Evolutionary conservation across 352 stramenopile species (phyloP).

Genomic region (Stramenopiles sp.): DNA sequence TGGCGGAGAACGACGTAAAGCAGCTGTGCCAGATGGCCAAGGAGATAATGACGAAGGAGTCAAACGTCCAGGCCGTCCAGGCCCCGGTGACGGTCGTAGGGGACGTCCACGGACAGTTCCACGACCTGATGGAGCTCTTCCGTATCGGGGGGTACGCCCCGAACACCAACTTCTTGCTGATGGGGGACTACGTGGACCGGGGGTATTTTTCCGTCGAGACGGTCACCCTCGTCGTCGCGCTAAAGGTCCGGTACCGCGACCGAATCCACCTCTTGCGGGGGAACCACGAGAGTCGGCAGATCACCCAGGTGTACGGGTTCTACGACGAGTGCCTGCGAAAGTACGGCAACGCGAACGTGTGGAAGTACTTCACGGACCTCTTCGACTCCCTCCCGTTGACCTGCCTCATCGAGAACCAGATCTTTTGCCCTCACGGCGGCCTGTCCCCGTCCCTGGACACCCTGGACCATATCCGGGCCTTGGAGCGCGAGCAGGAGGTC

Average conservation of each 20-base stretch:
- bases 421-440: conserved; percentile 60
- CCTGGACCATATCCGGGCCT: conserved; percentile 73
- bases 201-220: conserved; percentile 90
- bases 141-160: conserved; percentile 89
- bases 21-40: conserved; percentile 79
- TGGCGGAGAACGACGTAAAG: conserved; percentile 85
- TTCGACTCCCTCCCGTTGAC: conserved; percentile 89
- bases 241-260: conserved; percentile 81
- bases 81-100: conserved; percentile 90
- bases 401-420: conserved; percentile 76
- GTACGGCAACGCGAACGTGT: conserved; percentile 96
- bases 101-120: conserved; percentile 99
- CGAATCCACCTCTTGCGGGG: conserved; percentile 63
- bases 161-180: conserved; percentile 91
- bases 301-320: conserved; percentile 90
- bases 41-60: conserved; percentile 86
- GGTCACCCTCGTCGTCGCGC: conserved; percentile 62
- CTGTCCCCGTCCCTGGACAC: conserved; percentile 61
- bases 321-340: conserved; percentile 93
- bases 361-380: conserved; percentile 88
- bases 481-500: conserved; percentile 82
- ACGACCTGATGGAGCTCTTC: conserved; percentile 95
- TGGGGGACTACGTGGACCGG: conserved; percentile 96
- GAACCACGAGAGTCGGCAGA: conserved; percentile 89
- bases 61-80: conserved; percentile 87